A percentile compares a stretch with the other conserved stretches of the same genome.
Evolutionary conservation across 2,329 filamentous ascomycete genomes (phyloP).

Genomic region (Ambrosiella xylebori): DNA sequence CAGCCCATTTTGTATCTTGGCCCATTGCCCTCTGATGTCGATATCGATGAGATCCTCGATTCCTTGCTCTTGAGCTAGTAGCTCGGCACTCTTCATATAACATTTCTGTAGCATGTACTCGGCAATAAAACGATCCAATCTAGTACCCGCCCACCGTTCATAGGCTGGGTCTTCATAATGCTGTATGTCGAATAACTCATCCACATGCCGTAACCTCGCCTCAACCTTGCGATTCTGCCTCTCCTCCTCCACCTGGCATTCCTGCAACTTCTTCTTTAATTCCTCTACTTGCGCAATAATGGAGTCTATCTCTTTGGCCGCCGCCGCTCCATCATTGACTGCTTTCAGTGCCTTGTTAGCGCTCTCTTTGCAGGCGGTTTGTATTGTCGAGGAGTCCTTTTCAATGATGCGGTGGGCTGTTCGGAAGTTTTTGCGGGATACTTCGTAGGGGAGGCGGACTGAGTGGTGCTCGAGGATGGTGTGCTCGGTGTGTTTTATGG

Average conservation of each 20-base stretch:
- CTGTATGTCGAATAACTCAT: constrained; percentile 62
- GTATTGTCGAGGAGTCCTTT: constrained; percentile 47
- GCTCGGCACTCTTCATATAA: constrained; percentile 58
- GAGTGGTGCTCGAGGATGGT: constrained; percentile 81
- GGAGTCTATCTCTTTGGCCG: constrained; percentile 64
- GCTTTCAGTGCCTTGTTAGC: constrained; percentile 51
- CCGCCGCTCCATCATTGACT: constrained; percentile 45
- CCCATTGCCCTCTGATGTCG: constrained; percentile 71
- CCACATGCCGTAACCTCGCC: constrained; percentile 63
- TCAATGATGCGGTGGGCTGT: constrained; percentile 62
- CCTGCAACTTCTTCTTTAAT: constrained; percentile 71
- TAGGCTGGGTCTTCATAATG: constrained; percentile 84
- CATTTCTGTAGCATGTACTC: constrained; percentile 81
- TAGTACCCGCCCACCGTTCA: constrained; percentile 68
- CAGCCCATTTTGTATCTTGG: constrained; percentile 58
- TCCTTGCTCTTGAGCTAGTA: constrained; percentile 55
- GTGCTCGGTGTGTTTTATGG: constrained; percentile 58
- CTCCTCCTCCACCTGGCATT: constrained; percentile 62
- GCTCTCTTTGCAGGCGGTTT: constrained; percentile 42
- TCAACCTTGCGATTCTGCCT: constrained; percentile 57
- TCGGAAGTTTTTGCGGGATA: constrained; percentile 88
- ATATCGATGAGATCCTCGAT: constrained; percentile 77
- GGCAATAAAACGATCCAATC: constrained; percentile 73
- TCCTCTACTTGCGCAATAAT: constrained; percentile 76
- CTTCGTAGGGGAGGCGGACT: constrained; percentile 79